Base-by-base conservation (phyloP, 2,329 filamentous ascomycete species). In the Byssoonygena ceratinophila region DNA sequence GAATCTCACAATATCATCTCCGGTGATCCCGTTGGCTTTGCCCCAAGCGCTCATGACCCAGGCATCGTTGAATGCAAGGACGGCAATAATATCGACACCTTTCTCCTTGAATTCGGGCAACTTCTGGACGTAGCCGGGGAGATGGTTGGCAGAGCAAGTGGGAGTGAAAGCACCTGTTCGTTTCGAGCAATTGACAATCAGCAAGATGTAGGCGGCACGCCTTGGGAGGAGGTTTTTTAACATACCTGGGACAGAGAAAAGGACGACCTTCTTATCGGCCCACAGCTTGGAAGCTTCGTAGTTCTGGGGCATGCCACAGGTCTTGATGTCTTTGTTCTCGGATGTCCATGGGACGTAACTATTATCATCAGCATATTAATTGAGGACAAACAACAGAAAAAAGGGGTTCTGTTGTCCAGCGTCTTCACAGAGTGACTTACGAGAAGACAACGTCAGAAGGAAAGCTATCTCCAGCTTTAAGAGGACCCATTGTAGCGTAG, bases 31-130 rank as follows among this genome's bases (percentile, higher is more conserved):
- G 72, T 94, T 91, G 65, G 88, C 87, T 79, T 94, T 94, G 72
- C 82, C 84, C 87, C 87, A 92, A 51, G 85, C 87, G 62, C 81
- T 83, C 86, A 91, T 91, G 69, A 94, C 88, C 66, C 77, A 94
- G 58, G 83, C 75, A 71, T 94, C 89, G 72, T 94, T 94, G 75
- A 75, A 84, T 55, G 87, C 85, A 64, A 94, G 83, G 65, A 92
- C 81, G 60, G 87, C 79, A 63, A 94, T 80, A 58, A 84, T 71
- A 70, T 94, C 88, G 60, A 94, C 85, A 62, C 86, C 87, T 78
- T 91, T 91, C 66, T 74, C 74, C 74, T 82, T 83, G 70, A 94
- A 76, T 65, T 83, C 75, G 50, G 79, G 74, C 60, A 83, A 73
- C 68, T 87, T 83, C 69, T 79, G 71, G 62, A 91, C 79, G 78